Evolutionary conservation across 1,139 yeast genomes (phyloP), one percentile per base, ranked within the genome.

Genomic region (Torulaspora pretoriensis): DNA sequence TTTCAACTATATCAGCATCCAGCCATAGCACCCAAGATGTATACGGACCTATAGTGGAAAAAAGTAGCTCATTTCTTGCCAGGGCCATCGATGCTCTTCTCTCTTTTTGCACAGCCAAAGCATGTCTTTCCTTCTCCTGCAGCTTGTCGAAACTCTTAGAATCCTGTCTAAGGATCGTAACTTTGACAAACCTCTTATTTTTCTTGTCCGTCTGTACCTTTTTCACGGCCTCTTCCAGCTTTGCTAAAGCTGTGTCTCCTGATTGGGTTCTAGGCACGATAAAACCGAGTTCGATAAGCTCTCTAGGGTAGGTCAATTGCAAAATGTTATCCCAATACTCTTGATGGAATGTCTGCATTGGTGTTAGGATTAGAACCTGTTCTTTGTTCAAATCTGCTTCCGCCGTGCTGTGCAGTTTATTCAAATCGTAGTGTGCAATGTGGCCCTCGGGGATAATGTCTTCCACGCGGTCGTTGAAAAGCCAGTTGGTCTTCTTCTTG

Each of bases 1-100:
- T 79, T 67, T 92, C 98, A 30, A 90, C 77, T 39, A 92, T 83
- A 68, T 92, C 98, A 2, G 96, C 82, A 68, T 92, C 98, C 55
- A 92, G 72, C 97, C 98, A 94, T 42, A 92, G 71, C 24, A 90
- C 83, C 98, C 98, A 92, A 24, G 95, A 80, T 5, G 95, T 89
- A 52, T 83, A 77, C 12, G 97, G 95, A 1, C 90, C 83, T 40
- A 92, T 71, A 2, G 97, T 80, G n/a, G 97, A 84, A 67, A 89
- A 87, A 37, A 92, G 73, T 47, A 92, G 71, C 30, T 96, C 89
- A 70, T 92, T 92, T 64, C 98, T 75, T 2, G 97, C 97, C 51
- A 87, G 70, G 2, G 97, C 95, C 97, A 92, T 90, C 64, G 82
- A 81, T 8, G 85, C 68, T 55, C 98, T 79, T 64, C 98, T 79